Conservation (phyloP, 1,139 yeast species). For the Hansenula sp. region DNA sequence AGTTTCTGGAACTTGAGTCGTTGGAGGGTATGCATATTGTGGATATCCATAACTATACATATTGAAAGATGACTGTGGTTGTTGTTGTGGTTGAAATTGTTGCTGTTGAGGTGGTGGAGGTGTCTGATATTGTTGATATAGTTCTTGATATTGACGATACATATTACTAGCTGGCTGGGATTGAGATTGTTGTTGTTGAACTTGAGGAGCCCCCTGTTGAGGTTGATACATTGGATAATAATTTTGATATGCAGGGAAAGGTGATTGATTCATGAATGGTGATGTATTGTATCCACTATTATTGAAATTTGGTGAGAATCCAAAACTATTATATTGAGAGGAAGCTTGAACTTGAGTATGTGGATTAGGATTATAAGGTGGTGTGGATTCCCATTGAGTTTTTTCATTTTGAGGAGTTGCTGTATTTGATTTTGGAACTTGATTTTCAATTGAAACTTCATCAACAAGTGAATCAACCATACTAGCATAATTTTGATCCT, state of each 20-base stretch:
- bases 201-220: slow-evolving; percentile 3
- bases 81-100: not conserved
- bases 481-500: slow-evolving; percentile 12
- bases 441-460: too few species aligned
- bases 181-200: not conserved
- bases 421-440: too few species aligned
- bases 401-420: not conserved
- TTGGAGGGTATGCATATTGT: slow-evolving; percentile 1
- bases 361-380: not conserved
- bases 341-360: not conserved
- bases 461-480: slow-evolving; percentile 33
- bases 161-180: not conserved
- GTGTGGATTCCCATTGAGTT: not conserved
- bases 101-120: not conserved
- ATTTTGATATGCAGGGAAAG: not conserved
- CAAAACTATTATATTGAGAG: not conserved
- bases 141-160: slow-evolving; percentile 1
- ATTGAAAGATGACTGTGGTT: not conserved
- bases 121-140: slow-evolving; percentile 1
- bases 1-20: slow-evolving; percentile 5
- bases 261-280: not conserved
- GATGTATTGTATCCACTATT: not conserved
- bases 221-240: slow-evolving; percentile 6
- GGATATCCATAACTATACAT: not conserved
- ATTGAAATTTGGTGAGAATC: slow-evolving; percentile 1